Evolutionary conservation across 352 stramenopile genomes (phyloP).

Genomic region (Discostella stelligera): DNA sequence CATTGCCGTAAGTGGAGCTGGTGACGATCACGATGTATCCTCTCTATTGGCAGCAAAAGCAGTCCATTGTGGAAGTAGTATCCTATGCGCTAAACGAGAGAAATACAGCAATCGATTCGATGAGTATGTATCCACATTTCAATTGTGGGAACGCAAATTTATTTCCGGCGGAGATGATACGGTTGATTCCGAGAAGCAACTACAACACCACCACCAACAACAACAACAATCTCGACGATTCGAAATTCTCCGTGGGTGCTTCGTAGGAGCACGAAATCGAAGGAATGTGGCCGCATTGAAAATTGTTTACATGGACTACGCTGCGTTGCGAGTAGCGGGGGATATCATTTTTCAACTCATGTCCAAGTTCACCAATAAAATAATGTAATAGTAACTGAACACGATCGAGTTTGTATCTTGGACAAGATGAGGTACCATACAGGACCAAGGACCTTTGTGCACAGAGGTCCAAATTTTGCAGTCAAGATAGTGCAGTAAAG

Average conservation of each 20-base stretch:
- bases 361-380: constrained; percentile 38
- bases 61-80: constrained; percentile 28
- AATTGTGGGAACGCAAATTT: constrained; percentile 63
- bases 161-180: background rate
- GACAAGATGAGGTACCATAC: background rate
- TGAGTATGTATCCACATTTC: constrained; percentile 71
- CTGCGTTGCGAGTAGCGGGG: constrained; percentile 65
- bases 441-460: background rate
- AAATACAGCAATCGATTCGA: constrained; percentile 67
- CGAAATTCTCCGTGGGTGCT: constrained; percentile 76
- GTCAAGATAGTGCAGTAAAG: background rate
- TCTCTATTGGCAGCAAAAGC: constrained; percentile 29
- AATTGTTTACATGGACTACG: constrained; percentile 80
- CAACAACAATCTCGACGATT: constrained; percentile 14
- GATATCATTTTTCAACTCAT: constrained; percentile 82
- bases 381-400: background rate
- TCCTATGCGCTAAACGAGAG: constrained; percentile 42
- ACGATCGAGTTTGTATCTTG: background rate
- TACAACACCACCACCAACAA: background rate
- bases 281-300: constrained; percentile 70
- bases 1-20: background rate
- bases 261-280: constrained; percentile 68
- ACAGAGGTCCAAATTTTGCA: background rate
- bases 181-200: constrained; percentile 4
- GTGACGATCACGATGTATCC: constrained; percentile 10